Conservation (phyloP, 257 asterid genomes). For the Solanum chmielewskii region DNA sequence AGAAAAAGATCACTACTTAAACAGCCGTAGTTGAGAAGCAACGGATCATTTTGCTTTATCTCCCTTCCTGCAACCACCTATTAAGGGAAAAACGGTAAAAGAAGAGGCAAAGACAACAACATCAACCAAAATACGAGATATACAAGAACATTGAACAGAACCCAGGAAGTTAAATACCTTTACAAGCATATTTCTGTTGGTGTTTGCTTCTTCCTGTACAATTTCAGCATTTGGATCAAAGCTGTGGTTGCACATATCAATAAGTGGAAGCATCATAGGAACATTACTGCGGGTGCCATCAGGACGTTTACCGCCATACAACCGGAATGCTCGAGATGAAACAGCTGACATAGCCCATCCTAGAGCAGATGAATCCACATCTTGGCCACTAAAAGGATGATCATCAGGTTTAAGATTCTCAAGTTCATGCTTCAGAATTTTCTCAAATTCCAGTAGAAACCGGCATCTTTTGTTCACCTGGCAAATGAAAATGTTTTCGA, state of each 20-base stretch:
- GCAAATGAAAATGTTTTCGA: not conserved
- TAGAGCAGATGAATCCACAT: conserved; percentile 74
- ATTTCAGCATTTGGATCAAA: conserved; percentile 85
- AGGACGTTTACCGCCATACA: conserved; percentile 44
- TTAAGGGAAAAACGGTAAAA: not conserved
- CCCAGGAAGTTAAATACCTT: conserved; percentile 32
- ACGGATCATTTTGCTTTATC: conserved; percentile 46
- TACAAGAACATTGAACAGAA: not conserved
- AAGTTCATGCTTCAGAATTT: conserved; percentile 35
- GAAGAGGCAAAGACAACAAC: not conserved
- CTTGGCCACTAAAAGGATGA: conserved; percentile 84
- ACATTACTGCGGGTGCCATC: conserved; percentile 50
- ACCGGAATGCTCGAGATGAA: conserved; percentile 92
- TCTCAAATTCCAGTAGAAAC: conserved; percentile 82
- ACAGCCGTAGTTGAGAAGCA: conserved; percentile 81
- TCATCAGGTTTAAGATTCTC: conserved; percentile 31
- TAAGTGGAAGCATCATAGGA: conserved; percentile 90
- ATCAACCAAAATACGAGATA: not conserved
- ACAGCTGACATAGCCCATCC: conserved; percentile 99
- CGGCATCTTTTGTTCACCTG: conserved; percentile 96
- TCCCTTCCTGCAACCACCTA: conserved; percentile 67
- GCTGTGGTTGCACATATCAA: conserved; percentile 99
- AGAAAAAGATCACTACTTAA: conserved; percentile 75
- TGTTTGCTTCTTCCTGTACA: conserved; percentile 59
- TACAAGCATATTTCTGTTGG: conserved; percentile 46